phyloP scores from a whole-genome alignment of 257 asterid genomes.

The Nicotiana tabacum region DNA sequence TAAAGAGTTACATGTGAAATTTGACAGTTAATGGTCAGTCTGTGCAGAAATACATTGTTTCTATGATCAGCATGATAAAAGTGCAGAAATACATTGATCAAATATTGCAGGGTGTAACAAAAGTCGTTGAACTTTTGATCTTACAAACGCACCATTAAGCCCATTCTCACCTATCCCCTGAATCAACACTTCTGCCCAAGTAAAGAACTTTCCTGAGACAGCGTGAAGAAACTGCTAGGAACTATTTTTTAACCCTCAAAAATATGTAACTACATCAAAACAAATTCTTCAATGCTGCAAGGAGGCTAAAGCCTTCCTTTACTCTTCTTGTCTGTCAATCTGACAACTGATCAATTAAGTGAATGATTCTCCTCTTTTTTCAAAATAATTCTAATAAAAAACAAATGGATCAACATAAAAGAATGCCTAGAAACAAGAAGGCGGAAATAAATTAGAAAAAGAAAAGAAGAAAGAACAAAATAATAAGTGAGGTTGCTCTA shows the following conservation, averaged over 20 bases:
- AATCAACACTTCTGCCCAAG: too few species aligned
- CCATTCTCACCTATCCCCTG: too few species aligned
- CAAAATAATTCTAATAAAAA: background rate
- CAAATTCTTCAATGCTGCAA: background rate
- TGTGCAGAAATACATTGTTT: too few species aligned
- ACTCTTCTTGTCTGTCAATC: background rate
- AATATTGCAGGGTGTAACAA: too few species aligned
- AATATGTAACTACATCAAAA: background rate
- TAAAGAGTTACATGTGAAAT: too few species aligned
- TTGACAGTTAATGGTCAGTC: too few species aligned
- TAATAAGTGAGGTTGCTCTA: background rate
- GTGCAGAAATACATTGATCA: too few species aligned
- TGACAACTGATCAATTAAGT: background rate
- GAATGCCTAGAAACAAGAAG: background rate
- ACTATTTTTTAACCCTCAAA: conserved; percentile 1
- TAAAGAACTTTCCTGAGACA: background rate
- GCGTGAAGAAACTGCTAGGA: background rate
- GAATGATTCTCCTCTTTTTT: background rate
- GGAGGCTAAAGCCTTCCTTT: background rate
- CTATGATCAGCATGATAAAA: too few species aligned
- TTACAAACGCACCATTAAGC: too few species aligned
- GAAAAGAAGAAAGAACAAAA: background rate
- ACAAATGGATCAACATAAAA: background rate
- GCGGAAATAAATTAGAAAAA: background rate
- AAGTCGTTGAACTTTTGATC: too few species aligned